Evolutionary conservation across 495 filamentous ascomycete genomes (phyloP).

Genomic region (Tuber microsphaerosporum): DNA sequence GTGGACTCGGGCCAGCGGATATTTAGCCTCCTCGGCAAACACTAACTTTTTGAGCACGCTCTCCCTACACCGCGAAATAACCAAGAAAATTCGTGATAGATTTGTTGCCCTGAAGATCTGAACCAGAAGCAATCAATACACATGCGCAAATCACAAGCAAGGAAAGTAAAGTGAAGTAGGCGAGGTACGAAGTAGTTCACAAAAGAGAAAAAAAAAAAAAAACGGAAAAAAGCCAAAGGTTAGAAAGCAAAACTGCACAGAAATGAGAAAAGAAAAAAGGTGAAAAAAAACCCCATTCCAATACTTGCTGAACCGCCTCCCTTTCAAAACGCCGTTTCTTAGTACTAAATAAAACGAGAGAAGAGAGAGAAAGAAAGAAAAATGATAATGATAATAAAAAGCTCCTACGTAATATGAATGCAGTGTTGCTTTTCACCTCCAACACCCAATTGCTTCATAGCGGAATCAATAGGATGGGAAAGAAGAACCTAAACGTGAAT

Average conservation of each 20-base stretch:
- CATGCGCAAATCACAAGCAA: background rate
- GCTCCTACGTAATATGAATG: constrained; percentile 14
- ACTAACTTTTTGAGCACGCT: background rate
- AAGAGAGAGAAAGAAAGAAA: background rate
- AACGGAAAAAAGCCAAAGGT: background rate
- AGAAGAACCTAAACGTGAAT: background rate
- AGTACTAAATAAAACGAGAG: background rate
- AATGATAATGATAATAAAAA: constrained; percentile 20
- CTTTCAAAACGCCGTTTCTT: constrained; percentile 24
- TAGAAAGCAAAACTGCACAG: background rate
- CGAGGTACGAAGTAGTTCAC: background rate
- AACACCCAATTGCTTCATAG: background rate
- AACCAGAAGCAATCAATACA: background rate
- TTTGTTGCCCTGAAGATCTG: background rate
- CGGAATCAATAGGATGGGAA: background rate
- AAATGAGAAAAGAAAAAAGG: constrained; percentile 2
- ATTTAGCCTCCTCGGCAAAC: background rate
- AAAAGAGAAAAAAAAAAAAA: background rate
- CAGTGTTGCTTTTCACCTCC: background rate
- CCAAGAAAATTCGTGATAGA: background rate
- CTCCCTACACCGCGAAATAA: background rate
- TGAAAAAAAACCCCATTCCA: constrained; percentile 27
- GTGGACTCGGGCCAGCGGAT: background rate
- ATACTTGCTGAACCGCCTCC: constrained; percentile 22
- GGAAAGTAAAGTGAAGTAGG: background rate